These are phyloP conservation scores for Berkeleyomyces basicola DNA, from an alignment of 2,329 filamentous ascomycete genomes.

Conservation along the genomic window DNA sequence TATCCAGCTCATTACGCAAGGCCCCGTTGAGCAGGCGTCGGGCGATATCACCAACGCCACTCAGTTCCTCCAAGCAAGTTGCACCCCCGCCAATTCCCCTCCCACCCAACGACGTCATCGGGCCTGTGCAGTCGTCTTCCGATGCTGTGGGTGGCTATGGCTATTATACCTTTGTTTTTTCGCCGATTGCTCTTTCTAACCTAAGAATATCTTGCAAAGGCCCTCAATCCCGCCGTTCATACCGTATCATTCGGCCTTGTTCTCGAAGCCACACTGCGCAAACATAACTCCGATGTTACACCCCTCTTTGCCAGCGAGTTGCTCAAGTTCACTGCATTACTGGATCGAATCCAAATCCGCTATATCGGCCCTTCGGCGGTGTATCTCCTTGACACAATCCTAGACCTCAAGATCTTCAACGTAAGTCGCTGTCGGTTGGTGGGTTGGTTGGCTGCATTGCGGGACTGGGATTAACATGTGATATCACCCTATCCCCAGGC, in stretches of 20 bases:
- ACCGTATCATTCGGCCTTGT: slow-evolving; percentile 36
- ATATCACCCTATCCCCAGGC: slow-evolving; percentile 22
- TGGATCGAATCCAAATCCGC: slow-evolving; percentile 35
- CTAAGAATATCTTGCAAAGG: slow-evolving; percentile 19
- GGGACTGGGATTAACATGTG: neutral
- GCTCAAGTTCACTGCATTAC: slow-evolving; percentile 29
- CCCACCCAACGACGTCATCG: slow-evolving; percentile 3
- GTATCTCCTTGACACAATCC: slow-evolving; percentile 27
- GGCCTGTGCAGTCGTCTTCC: neutral
- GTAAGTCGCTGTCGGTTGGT: slow-evolving; percentile 20
- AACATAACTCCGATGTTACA: neutral
- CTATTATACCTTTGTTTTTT: neutral
- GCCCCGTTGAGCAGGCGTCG: neutral
- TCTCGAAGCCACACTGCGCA: slow-evolving; percentile 21
- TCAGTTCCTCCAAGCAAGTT: slow-evolving; percentile 9
- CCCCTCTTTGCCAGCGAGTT: slow-evolving; percentile 21
- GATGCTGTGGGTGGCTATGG: neutral
- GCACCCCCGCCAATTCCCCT: neutral
- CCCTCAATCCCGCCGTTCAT: slow-evolving; percentile 30
- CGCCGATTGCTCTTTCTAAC: neutral
- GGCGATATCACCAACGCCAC: neutral
- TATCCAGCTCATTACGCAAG: neutral
- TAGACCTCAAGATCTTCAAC: slow-evolving; percentile 25
- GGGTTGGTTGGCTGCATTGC: neutral
- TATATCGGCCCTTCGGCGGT: slow-evolving; percentile 30